Evolutionary conservation across 768 basidiomycete genomes (phyloP).

Genomic region (Leccinum arenicola): DNA sequence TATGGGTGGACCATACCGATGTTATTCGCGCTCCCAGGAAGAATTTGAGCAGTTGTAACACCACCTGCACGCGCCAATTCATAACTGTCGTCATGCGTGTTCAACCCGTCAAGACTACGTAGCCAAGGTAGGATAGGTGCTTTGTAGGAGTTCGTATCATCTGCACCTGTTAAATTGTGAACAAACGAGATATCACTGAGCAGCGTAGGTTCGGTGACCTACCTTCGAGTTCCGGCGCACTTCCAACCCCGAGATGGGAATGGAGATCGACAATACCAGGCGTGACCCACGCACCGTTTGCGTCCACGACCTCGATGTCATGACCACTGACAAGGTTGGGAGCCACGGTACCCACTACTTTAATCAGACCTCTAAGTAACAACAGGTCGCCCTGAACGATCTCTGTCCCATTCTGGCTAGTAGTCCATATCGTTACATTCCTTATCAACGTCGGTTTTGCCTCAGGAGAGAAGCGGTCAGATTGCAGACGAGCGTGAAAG

Average conservation of each 20-base stretch:
- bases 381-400: slow-evolving; percentile 65
- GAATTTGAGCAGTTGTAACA: slow-evolving; percentile 44
- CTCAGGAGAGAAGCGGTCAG: slow-evolving; percentile 65
- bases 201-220: neutral
- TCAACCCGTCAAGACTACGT: slow-evolving; percentile 43
- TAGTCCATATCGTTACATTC: slow-evolving; percentile 86
- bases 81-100: slow-evolving; percentile 43
- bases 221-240: slow-evolving; percentile 34
- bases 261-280: slow-evolving; percentile 63
- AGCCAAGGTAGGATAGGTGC: slow-evolving; percentile 67
- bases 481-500: slow-evolving; percentile 49
- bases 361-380: slow-evolving; percentile 66
- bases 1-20: slow-evolving; percentile 15
- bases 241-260: slow-evolving; percentile 44
- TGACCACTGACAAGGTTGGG: slow-evolving; percentile 16
- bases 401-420: slow-evolving; percentile 61
- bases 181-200: neutral
- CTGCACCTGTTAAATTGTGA: slow-evolving; percentile 33
- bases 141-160: slow-evolving; percentile 56
- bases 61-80: slow-evolving; percentile 43
- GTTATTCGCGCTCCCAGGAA: slow-evolving; percentile 42
- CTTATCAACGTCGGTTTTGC: slow-evolving; percentile 63
- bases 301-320: slow-evolving; percentile 51
- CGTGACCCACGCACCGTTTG: slow-evolving; percentile 71
- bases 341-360: slow-evolving; percentile 50